Evolutionary conservation across 2,329 filamentous ascomycete species (phyloP).

Genomic region (Sphaerulina vaccinii): DNA sequence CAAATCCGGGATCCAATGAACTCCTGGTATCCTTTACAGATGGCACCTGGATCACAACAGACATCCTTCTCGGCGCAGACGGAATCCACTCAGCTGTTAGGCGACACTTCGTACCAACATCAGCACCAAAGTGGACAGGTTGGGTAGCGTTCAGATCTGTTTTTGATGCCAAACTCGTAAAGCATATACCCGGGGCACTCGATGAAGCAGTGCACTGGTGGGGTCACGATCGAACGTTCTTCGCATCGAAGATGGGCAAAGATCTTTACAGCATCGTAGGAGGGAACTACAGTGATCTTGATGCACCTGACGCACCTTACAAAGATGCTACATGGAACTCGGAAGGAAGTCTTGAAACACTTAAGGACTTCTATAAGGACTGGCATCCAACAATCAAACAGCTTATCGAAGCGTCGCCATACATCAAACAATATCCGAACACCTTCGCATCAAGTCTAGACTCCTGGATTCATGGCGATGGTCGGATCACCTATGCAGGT

Average conservation of each 20-base stretch:
- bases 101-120: slow-evolving; percentile 32
- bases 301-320: slow-evolving; percentile 11
- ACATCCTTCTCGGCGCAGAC: slow-evolving; percentile 40
- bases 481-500: slow-evolving; percentile 37
- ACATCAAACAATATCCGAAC: slow-evolving; percentile 40
- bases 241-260: slow-evolving; percentile 34
- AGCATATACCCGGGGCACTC: slow-evolving; percentile 36
- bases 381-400: slow-evolving; percentile 38
- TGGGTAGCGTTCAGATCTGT: slow-evolving; percentile 41
- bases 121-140: slow-evolving; percentile 40
- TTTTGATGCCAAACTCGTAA: slow-evolving; percentile 38
- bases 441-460: slow-evolving; percentile 34
- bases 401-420: slow-evolving; percentile 37
- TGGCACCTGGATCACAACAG: slow-evolving; percentile 31
- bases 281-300: slow-evolving; percentile 22
- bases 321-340: slow-evolving; percentile 20
- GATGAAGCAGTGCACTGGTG: slow-evolving; percentile 40
- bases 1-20: slow-evolving; percentile 14
- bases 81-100: slow-evolving; percentile 40
- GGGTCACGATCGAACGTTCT: slow-evolving; percentile 31
- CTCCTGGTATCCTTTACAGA: slow-evolving; percentile 36
- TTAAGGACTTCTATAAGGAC: slow-evolving; percentile 20
- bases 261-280: slow-evolving; percentile 38
- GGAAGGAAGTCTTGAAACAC: slow-evolving; percentile 8
- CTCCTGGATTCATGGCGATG: slow-evolving; percentile 34